Evolutionary conservation across 208 protist species (phyloP), one percentile per base, ranked within the genome.

Genomic region (Vickermania spadyakhi): DNA sequence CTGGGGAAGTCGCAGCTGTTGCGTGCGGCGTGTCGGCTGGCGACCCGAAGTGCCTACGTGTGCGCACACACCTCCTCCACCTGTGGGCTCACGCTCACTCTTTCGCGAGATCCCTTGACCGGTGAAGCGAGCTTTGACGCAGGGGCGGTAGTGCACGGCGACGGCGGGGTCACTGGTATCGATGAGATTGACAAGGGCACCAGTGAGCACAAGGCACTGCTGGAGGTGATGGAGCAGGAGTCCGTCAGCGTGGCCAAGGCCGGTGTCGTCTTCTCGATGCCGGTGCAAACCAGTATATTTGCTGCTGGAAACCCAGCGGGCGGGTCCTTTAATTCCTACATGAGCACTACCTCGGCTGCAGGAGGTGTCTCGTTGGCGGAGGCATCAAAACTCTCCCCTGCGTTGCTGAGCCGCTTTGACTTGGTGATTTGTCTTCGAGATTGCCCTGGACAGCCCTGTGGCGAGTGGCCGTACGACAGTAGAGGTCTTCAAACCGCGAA

Each of bases 171-270:
- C 50, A 99, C 98, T 28, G 99, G 98, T 84, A 99, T 99, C 45
- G 98, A 99, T 68, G 98, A 99, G 64, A 99, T 99, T 72, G 98
- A 99, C 76, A 99, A 99, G 79, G 76, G 79, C 3, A 76, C 72
- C 11, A 66, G 72, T 18, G 97, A 99, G 70, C 98, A 99, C 77
- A 91, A 97, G 58, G 96, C 98, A 14, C 88, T 99, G 49, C 81
- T 99, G 4, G 98, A 99, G 79, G 98, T 98, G 18, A 99, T 99
- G 98, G 98, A 99, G 74, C 98, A 99, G 79, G 97, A 99, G 75
- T 91, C 81, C 27, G 97, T 99, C 31, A 98, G 95, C 56, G 96
- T 99, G 30, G 98, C 98, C 11, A 99, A 99, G 81, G 98, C 97
- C 2, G 97, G 96, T 31, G 84, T 94, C 78, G 91, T 99, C 23